Evolutionary conservation across 1,284 basidiomycete species (phyloP).

Genomic region (Mycena sp.): DNA sequence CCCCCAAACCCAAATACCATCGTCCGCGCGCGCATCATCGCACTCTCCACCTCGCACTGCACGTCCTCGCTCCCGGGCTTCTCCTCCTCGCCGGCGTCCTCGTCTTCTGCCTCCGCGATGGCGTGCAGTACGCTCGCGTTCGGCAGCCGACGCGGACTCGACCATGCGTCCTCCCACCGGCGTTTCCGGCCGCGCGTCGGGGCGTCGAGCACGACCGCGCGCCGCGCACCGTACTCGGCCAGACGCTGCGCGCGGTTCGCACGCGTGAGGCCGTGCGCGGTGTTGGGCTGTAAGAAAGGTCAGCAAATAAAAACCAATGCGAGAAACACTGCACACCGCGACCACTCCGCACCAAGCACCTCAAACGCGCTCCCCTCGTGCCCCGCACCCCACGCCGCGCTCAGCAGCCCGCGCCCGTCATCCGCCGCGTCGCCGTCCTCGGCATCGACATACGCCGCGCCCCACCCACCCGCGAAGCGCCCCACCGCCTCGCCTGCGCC

Average conservation of each 20-base stretch:
- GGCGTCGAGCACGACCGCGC: slow-evolving; percentile 52
- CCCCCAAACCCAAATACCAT: slow-evolving; percentile 7
- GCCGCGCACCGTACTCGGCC: slow-evolving; percentile 68
- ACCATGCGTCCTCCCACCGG: slow-evolving; percentile 10
- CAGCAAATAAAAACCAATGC: slow-evolving; percentile 13
- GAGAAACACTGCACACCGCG: slow-evolving; percentile 57
- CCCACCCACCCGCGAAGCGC: slow-evolving; percentile 37
- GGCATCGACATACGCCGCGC: slow-evolving; percentile 24
- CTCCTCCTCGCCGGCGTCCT: slow-evolving; percentile 21
- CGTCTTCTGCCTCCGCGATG: slow-evolving; percentile 48
- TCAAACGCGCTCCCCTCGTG: slow-evolving; percentile 82
- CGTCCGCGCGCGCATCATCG: slow-evolving; percentile 12
- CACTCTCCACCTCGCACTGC: background rate
- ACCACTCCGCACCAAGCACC: slow-evolving; percentile 69
- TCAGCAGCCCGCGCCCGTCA: slow-evolving; percentile 69
- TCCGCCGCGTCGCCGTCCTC: slow-evolving; percentile 56
- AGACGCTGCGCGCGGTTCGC: slow-evolving; percentile 73
- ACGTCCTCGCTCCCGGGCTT: background rate
- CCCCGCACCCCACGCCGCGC: slow-evolving; percentile 76
- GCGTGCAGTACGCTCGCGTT: slow-evolving; percentile 50
- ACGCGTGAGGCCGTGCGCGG: slow-evolving; percentile 55
- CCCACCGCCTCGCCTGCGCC: slow-evolving; percentile 33
- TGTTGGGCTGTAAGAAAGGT: slow-evolving; percentile 33
- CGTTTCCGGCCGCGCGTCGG: background rate
- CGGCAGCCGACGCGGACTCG: background rate